A percentile compares a stretch with the other conserved stretches of the same genome.
Evolutionary conservation across 1,139 yeast species (phyloP).

Genomic region (Tardiomyces digboiensis): DNA sequence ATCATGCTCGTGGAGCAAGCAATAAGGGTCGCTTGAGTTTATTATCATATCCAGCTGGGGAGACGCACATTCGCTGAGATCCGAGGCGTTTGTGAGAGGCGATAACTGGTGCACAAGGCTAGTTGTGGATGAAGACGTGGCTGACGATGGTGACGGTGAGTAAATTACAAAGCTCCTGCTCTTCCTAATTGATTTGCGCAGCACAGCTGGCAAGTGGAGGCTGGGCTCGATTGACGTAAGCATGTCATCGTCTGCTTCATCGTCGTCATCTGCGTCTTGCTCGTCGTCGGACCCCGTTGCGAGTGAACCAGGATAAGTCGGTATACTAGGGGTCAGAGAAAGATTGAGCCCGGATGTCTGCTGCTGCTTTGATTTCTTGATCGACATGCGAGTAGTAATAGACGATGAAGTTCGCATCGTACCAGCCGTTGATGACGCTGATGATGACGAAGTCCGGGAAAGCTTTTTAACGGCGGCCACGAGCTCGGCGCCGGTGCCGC

Average conservation of each 20-base stretch:
- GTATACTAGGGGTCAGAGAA: not conserved
- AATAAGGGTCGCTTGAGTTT: not conserved
- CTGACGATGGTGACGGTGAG: not conserved
- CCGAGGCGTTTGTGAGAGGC: too few species aligned
- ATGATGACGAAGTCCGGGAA: not conserved
- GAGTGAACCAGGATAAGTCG: not conserved
- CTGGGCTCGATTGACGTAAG: constrained; percentile 17
- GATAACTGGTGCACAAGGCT: too few species aligned
- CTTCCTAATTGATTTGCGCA: constrained; percentile 4
- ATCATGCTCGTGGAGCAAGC: not conserved
- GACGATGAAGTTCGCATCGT: not conserved
- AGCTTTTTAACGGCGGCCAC: constrained; percentile 1
- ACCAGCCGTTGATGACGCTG: not conserved
- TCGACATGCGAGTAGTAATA: not conserved
- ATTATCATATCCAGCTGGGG: too few species aligned
- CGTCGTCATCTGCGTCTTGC: constrained; percentile 6
- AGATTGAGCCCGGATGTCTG: not conserved
- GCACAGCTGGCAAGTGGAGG: constrained; percentile 4
- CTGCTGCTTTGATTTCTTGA: not conserved
- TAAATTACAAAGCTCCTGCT: not conserved
- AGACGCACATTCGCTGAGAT: too few species aligned
- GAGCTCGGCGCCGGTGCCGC: constrained; percentile 1
- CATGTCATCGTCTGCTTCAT: constrained; percentile 17
- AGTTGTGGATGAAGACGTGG: too few species aligned
- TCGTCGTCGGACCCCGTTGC: constrained; percentile 3